Evolutionary conservation across 176 grass and related monocot genomes (phyloP).

Genomic region (Eleusine coracana): DNA sequence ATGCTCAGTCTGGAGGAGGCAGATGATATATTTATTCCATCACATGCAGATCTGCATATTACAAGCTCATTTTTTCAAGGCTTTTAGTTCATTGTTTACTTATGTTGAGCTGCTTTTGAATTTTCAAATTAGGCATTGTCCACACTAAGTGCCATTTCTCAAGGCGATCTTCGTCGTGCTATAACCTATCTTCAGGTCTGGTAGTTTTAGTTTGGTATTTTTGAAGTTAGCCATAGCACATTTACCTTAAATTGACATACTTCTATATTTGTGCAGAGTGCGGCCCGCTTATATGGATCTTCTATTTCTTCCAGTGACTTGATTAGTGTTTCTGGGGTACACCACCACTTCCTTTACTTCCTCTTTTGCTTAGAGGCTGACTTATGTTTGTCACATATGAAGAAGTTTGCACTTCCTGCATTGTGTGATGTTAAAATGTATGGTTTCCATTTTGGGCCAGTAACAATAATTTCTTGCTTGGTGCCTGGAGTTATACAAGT

Average conservation of each 20-base stretch:
- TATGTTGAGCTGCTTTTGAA: slow-evolving; percentile 39
- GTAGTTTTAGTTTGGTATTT: neutral
- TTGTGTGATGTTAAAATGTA: neutral
- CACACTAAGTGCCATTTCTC: slow-evolving; percentile 84
- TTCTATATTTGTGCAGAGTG: slow-evolving; percentile 67
- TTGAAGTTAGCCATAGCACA: neutral
- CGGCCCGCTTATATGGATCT: slow-evolving; percentile 91
- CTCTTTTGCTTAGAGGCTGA: slow-evolving; percentile 18
- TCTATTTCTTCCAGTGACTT: slow-evolving; percentile 83
- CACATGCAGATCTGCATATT: slow-evolving; percentile 17
- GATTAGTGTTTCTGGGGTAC: slow-evolving; percentile 98
- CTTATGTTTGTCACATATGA: slow-evolving; percentile 4
- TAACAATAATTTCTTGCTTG: slow-evolving; percentile 31
- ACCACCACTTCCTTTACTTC: slow-evolving; percentile 21
- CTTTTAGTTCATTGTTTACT: slow-evolving; percentile 16
- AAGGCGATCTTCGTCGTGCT: slow-evolving; percentile 97
- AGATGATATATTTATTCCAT: slow-evolving; percentile 21
- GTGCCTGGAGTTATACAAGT: neutral
- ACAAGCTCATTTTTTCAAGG: neutral
- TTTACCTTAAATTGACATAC: slow-evolving; percentile 21
- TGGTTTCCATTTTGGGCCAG: neutral
- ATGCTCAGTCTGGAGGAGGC: neutral
- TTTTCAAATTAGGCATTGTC: slow-evolving; percentile 67
- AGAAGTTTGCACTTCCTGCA: slow-evolving; percentile 30
- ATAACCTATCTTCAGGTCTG: slow-evolving; percentile 98